Evolutionary conservation across 148 eudicot genomes (phyloP).

Genomic region (Vaccinium darrowii): DNA sequence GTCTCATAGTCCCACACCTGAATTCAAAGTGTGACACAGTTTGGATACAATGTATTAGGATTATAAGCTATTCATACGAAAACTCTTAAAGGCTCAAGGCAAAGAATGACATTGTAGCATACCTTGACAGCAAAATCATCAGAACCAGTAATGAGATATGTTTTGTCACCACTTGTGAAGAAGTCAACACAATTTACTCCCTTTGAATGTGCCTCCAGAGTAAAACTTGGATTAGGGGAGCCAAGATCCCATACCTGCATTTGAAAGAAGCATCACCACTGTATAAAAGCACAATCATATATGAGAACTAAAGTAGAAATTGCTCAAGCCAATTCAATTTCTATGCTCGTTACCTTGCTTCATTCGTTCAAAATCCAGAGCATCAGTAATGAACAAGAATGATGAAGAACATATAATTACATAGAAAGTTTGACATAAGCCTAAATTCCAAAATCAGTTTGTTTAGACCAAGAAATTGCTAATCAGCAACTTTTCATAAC

Average conservation of each 20-base stretch:
- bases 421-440: too few species aligned
- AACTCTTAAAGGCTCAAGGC: neutral
- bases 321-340: too few species aligned
- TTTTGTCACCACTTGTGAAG: constrained; percentile 51
- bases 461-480: neutral
- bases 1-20: constrained; percentile 86
- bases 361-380: too few species aligned
- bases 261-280: neutral
- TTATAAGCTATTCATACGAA: neutral
- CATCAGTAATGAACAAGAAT: too few species aligned
- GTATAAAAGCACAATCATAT: too few species aligned
- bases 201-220: constrained; percentile 61
- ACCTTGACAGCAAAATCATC: constrained; percentile 76
- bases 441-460: neutral
- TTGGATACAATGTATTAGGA: neutral
- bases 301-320: too few species aligned
- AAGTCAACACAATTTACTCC: constrained; percentile 74
- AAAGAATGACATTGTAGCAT: neutral
- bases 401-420: too few species aligned
- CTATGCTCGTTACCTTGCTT: too few species aligned
- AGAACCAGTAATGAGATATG: constrained; percentile 63
- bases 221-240: constrained; percentile 50
- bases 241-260: constrained; percentile 70
- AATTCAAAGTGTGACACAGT: neutral
- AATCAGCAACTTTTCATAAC: neutral